Conservation (phyloP, 257 asterid genomes). For the Dorcoceras hygrometricum region DNA sequence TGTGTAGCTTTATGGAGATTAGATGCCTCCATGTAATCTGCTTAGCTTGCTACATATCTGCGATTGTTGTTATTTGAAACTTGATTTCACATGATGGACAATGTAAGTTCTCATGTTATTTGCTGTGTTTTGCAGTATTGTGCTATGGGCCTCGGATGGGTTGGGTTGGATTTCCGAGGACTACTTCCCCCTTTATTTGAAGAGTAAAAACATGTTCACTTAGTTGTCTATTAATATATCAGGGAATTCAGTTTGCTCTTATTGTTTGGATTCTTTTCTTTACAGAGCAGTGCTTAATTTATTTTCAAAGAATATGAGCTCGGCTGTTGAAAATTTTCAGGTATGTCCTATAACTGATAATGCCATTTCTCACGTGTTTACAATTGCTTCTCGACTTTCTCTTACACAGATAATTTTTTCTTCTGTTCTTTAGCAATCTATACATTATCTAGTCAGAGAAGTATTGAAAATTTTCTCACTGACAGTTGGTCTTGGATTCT, state of each 20-base stretch:
- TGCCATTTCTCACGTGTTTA: not conserved
- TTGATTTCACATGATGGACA: not conserved
- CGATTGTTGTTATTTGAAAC: conserved; percentile 4
- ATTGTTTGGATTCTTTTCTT: conserved; percentile 23
- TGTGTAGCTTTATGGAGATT: conserved; percentile 5
- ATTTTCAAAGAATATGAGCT: conserved; percentile 78
- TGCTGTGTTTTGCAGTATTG: conserved; percentile 62
- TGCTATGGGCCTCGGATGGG: conserved; percentile 97
- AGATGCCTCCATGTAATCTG: conserved; percentile 8
- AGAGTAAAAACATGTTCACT: conserved; percentile 54
- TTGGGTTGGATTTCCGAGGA: conserved; percentile 95
- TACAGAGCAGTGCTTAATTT: conserved; percentile 89
- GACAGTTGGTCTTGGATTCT: conserved; percentile 90
- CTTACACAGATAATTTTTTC: conserved; percentile 21
- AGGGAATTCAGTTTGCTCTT: conserved; percentile 27
- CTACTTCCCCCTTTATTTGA: conserved; percentile 96
- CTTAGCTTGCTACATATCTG: conserved; percentile 17
- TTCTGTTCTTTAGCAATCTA: conserved; percentile 9
- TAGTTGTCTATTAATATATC: conserved; percentile 11
- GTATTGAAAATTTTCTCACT: conserved; percentile 29
- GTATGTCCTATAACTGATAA: conserved; percentile 33
- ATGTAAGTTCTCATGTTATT: conserved; percentile 8
- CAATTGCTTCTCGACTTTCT: conserved; percentile 13
- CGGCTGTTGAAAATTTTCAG: conserved; percentile 96
- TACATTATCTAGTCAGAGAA: conserved; percentile 24